These are phyloP conservation scores for Fusarium sp. DNA, from an alignment of 2,329 filamentous ascomycete genomes.

Conservation along the genomic window DNA sequence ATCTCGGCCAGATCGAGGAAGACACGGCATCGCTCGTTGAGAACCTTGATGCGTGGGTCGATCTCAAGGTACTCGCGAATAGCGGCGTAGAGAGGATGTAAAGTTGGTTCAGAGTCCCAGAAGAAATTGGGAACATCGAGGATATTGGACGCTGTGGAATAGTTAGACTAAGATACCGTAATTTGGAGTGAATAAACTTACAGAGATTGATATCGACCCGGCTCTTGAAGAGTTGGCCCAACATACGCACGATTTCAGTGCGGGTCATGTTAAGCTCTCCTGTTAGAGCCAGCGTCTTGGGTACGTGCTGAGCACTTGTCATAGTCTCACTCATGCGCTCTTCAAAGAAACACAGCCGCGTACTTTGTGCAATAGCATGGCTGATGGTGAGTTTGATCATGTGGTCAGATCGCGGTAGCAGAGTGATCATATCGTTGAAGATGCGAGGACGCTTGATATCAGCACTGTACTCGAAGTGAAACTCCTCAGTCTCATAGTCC, in stretches of 20 bases:
- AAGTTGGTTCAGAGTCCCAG: slow-evolving; percentile 95
- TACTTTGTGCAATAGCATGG: slow-evolving; percentile 97
- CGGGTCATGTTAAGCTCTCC: slow-evolving; percentile 91
- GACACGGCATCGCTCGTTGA: slow-evolving; percentile 96
- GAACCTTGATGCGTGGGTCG: slow-evolving; percentile 91
- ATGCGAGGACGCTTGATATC: slow-evolving; percentile 88
- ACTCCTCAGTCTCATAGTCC: slow-evolving; percentile 97
- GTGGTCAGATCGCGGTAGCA: slow-evolving; percentile 89
- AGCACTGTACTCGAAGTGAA: slow-evolving; percentile 96
- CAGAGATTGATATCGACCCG: slow-evolving; percentile 97
- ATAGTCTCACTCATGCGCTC: slow-evolving; percentile 96
- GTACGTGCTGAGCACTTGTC: slow-evolving; percentile 90
- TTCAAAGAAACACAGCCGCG: slow-evolving; percentile 95
- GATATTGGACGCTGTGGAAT: slow-evolving; percentile 81
- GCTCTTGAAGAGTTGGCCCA: slow-evolving; percentile 90
- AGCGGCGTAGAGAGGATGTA: slow-evolving; percentile 92
- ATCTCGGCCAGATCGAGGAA: slow-evolving; percentile 98
- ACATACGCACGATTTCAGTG: slow-evolving; percentile 89
- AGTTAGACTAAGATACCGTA: slow-evolving; percentile 5
- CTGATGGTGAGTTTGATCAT: slow-evolving; percentile 99
- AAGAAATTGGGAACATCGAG: slow-evolving; percentile 97
- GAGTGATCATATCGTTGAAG: slow-evolving; percentile 99
- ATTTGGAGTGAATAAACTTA: slow-evolving; percentile 59
- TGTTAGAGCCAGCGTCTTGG: slow-evolving; percentile 86
- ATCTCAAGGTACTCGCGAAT: slow-evolving; percentile 98